A percentile compares a stretch with the other conserved stretches of the same genome.
These are phyloP conservation scores for Neofusicoccum cordaticola DNA, from an alignment of 2,329 filamentous ascomycete genomes.

Conservation along the genomic window DNA sequence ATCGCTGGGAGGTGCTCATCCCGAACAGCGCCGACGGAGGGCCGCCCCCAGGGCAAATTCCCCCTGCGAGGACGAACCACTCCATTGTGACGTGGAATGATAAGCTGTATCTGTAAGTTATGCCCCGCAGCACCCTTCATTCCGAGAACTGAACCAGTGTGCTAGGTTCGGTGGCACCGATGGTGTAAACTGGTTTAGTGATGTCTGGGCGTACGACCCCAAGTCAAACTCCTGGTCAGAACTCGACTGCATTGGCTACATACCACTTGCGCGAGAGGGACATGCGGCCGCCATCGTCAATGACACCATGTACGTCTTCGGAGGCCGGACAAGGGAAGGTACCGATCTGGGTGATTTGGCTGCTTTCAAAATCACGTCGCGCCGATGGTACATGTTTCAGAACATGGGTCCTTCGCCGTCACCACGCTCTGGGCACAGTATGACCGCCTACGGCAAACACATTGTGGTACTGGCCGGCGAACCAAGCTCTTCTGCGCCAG, in stretches of 20 bases:
- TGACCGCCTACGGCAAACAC: constrained; percentile 92
- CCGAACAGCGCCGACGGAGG: constrained; percentile 65
- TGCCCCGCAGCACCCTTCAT: neutral
- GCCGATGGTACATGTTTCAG: constrained; percentile 98
- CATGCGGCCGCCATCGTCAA: constrained; percentile 91
- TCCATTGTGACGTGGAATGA: constrained; percentile 89
- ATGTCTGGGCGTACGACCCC: constrained; percentile 95
- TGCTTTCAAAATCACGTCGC: constrained; percentile 76
- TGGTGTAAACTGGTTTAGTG: constrained; percentile 95
- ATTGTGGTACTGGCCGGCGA: constrained; percentile 92
- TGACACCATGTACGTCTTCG: constrained; percentile 99
- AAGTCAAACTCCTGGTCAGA: constrained; percentile 78
- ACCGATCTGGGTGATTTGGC: constrained; percentile 89
- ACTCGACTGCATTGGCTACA: constrained; percentile 95
- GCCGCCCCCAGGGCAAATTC: constrained; percentile 28
- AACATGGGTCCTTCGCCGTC: constrained; percentile 98
- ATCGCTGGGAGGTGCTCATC: constrained; percentile 92
- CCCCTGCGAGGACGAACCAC: constrained; percentile 72
- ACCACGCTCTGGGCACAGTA: constrained; percentile 90
- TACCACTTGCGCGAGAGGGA: constrained; percentile 87
- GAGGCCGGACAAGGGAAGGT: constrained; percentile 90
- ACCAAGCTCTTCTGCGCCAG: constrained; percentile 79
- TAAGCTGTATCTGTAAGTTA: constrained; percentile 81
- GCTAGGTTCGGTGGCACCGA: constrained; percentile 93
- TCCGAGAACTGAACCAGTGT: constrained; percentile 15